Evolutionary conservation across 2,329 filamentous ascomycete genomes (phyloP).

Genomic region (Fusarium protoensiforme): DNA sequence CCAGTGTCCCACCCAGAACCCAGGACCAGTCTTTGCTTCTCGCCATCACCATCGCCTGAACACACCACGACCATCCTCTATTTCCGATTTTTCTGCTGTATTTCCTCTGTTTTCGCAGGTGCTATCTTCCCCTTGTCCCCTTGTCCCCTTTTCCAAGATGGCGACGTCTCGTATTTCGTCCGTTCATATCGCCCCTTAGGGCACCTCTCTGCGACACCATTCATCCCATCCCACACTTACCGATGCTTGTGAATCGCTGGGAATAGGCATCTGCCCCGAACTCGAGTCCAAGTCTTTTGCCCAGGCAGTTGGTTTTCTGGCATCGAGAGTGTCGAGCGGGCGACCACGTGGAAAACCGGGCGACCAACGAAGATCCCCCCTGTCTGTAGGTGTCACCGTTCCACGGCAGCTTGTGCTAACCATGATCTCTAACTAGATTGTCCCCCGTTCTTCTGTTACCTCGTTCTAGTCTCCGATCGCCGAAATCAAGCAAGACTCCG

Average conservation of each 20-base stretch:
- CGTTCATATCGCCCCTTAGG: not conserved
- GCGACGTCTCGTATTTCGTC: not conserved
- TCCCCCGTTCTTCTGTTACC: not conserved
- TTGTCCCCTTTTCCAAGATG: not conserved
- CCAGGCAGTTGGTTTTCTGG: not conserved
- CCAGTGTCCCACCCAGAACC: not conserved
- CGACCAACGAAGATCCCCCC: not conserved
- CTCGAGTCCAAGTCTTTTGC: not conserved
- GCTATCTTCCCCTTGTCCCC: not conserved
- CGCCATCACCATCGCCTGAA: not conserved
- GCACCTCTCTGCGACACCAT: not conserved
- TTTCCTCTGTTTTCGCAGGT: not conserved
- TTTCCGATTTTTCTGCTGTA: not conserved
- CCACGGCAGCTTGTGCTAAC: not conserved
- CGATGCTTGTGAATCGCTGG: not conserved
- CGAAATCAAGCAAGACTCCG: not conserved
- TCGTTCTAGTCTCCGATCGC: not conserved
- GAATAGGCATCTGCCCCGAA: accelerated
- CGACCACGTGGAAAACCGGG: not conserved
- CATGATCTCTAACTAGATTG: not conserved
- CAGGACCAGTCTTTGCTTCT: not conserved
- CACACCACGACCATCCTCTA: too few species aligned
- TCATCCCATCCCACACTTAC: not conserved
- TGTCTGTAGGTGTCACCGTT: not conserved
- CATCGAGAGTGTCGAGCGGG: not conserved